Evolutionary conservation across 257 asterid genomes (phyloP), one percentile per base, ranked within the genome.

Genomic region (Salvia hispanica): DNA sequence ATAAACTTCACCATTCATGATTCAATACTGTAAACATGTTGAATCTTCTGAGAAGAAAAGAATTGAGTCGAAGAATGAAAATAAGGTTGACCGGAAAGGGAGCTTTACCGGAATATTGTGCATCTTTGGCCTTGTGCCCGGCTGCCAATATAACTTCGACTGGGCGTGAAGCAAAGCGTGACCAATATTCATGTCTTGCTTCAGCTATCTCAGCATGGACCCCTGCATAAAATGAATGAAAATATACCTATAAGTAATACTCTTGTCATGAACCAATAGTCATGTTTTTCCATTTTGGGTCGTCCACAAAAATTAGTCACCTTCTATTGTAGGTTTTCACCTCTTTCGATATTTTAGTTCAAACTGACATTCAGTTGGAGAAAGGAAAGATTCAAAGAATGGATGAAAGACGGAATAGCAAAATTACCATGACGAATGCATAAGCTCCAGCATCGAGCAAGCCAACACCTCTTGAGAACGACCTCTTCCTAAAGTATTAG

Each of bases 381-480:
- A 6, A 39, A 39, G 43, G 10, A 7, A 15, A 7, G 18, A 6
- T 47, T 47, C 9, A n/a, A 47, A 48, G 33, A 53, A 53, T 21
- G 16, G 37, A 54, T 77, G 31, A 25, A 1, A 25, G 2, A 2
- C 31, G 31, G 31, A 25, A 25, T 25, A 25, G 31, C 31, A 0
- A 25, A 25, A 25, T 25, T 25, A 91, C 99, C 99, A 65, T 81
- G 72, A 40, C 69, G 81, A 54, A 80, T 69, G 37, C 97, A 93
- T 78, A 90, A 77, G 69, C 81, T 78, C 99, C 99, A 93, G 81
- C 79, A 82, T 11, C 91, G 86, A 70, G 99, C 91, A 69, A 93
- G 95, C 99, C 97, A 90, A 71, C 89, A 88, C 84, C 96, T 84
- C 88, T 90, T 93, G 70, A 93, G 89, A 75, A 84, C 84, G 61